These are phyloP conservation scores for Pterocarpus macrocarpus DNA, from an alignment of 306 rosid species.

Conservation along the genomic window DNA sequence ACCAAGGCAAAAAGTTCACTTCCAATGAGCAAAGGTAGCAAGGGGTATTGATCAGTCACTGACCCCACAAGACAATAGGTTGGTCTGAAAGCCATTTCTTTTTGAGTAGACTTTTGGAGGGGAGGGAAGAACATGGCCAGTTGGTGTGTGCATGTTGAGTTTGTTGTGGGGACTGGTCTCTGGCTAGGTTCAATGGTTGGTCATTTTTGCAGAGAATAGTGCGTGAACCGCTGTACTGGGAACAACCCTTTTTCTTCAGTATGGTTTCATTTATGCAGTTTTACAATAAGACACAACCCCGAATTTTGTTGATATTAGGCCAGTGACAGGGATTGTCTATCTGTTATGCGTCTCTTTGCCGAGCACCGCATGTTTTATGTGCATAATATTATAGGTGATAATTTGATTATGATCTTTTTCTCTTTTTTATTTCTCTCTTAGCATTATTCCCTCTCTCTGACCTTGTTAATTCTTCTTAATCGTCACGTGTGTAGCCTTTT, in stretches of 20 bases:
- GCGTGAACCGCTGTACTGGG: constrained; percentile 60
- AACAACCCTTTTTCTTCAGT: background rate
- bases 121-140: constrained; percentile 19
- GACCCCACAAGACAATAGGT: constrained; percentile 35
- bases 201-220: constrained; percentile 41
- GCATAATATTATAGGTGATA: constrained; percentile 45
- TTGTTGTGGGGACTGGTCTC: constrained; percentile 35
- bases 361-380: constrained; percentile 44
- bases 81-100: constrained; percentile 33
- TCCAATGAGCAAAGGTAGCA: background rate
- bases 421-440: background rate
- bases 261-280: constrained; percentile 7
- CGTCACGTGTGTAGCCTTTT: background rate
- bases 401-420: background rate
- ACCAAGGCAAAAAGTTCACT: constrained; percentile 16
- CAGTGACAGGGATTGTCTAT: constrained; percentile 54
- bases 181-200: constrained; percentile 33
- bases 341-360: constrained; percentile 56
- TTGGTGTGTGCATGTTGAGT: too few species aligned
- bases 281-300: constrained; percentile 32
- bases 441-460: background rate
- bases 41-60: background rate
- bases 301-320: constrained; percentile 62
- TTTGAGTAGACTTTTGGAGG: background rate
- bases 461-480: background rate